phyloP scores from a whole-genome alignment of 306 rosid species.

The Cucumis cinereus region DNA sequence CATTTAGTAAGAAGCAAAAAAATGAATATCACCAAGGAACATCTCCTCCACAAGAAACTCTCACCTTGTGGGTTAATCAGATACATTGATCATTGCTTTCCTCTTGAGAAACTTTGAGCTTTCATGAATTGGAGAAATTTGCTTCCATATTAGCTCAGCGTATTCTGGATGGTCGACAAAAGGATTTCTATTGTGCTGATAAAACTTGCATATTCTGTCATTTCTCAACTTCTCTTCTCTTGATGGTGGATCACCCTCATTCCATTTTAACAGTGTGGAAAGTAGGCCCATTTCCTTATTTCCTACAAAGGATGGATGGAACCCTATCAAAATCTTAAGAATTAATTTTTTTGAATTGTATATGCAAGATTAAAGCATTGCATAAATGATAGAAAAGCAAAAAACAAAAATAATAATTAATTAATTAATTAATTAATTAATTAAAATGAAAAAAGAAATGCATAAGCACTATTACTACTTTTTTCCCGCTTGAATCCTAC shows the following conservation, averaged over 20 bases:
- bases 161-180: conserved; percentile 63
- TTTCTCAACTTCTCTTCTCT: conserved; percentile 62
- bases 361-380: not conserved
- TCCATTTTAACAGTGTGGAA: conserved; percentile 59
- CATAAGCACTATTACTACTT: not conserved
- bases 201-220: conserved; percentile 60
- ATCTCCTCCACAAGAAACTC: not conserved
- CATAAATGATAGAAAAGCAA: not conserved
- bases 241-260: conserved; percentile 60
- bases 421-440: too few relatives aligned
- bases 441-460: not conserved
- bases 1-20: not conserved
- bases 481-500: conserved; percentile 17
- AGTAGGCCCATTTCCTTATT: conserved; percentile 60
- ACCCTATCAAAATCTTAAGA: not conserved
- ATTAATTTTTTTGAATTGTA: not conserved
- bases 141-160: conserved; percentile 44
- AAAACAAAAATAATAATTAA: too few relatives aligned
- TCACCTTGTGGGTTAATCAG: not conserved
- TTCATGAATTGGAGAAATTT: not conserved
- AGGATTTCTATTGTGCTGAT: conserved; percentile 67
- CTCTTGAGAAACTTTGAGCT: not conserved
- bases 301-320: not conserved
- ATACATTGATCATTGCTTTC: not conserved
- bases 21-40: not conserved